Evolutionary conservation across 1,284 basidiomycete genomes (phyloP).

Genomic region (Athelia sp.): DNA sequence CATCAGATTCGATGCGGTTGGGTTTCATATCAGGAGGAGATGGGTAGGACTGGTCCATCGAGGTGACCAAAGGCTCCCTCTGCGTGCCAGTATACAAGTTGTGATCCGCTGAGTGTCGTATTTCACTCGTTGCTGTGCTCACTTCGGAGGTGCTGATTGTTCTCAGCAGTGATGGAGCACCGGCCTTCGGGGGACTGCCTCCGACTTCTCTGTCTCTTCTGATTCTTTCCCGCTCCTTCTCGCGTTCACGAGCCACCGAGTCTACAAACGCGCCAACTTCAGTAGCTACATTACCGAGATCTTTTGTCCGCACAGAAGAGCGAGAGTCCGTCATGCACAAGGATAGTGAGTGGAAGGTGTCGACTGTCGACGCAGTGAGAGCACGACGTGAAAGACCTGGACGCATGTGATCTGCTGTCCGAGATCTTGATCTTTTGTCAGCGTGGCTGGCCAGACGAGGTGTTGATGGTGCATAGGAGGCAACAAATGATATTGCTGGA

Average conservation of each 20-base stretch:
- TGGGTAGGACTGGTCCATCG: constrained; percentile 34
- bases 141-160: constrained; percentile 23
- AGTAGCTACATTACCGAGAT: constrained; percentile 31
- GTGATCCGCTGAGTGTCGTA: too few relatives aligned
- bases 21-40: constrained; percentile 47
- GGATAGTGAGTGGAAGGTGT: constrained; percentile 24
- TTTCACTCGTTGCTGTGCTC: constrained; percentile 7
- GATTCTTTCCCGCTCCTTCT: constrained; percentile 66
- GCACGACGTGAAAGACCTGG: neutral
- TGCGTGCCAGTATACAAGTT: too few relatives aligned
- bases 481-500: constrained; percentile 11
- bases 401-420: constrained; percentile 25
- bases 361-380: constrained; percentile 6
- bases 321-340: constrained; percentile 7
- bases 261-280: constrained; percentile 68
- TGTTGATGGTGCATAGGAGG: constrained; percentile 8
- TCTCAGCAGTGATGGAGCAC: constrained; percentile 31
- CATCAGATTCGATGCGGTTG: constrained; percentile 14
- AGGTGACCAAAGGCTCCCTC: constrained; percentile 24
- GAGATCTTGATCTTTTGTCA: constrained; percentile 29
- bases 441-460: constrained; percentile 3
- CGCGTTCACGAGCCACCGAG: constrained; percentile 63
- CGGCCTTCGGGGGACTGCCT: constrained; percentile 23
- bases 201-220: constrained; percentile 52
- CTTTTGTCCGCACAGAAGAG: constrained; percentile 11